phyloP scores from a whole-genome alignment of 2,329 filamentous ascomycete genomes.

The Sordariomycetes sp. region DNA sequence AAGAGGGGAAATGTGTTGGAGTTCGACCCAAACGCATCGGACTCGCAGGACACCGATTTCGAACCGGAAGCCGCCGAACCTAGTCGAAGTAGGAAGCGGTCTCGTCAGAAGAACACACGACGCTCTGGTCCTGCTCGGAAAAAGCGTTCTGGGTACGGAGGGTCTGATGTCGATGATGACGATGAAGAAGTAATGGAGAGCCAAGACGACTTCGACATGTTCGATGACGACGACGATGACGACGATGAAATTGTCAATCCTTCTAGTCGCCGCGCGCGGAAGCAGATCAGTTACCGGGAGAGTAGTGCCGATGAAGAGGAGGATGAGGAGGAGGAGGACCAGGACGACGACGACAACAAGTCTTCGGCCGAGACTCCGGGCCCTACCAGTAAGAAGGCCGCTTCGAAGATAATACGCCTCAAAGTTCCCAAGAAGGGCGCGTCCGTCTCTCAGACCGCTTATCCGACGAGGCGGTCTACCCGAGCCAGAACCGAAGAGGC shows the following conservation, averaged over 20 bases:
- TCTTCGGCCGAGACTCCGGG: conserved; percentile 10
- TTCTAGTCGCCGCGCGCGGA: conserved; percentile 31
- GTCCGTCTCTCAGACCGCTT: conserved; percentile 6
- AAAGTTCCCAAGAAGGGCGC: conserved; percentile 20
- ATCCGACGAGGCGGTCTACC: conserved; percentile 29
- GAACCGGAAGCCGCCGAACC: conserved; percentile 33
- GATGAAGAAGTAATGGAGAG: conserved; percentile 29
- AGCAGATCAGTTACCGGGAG: conserved; percentile 32
- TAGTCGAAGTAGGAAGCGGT: conserved; percentile 23
- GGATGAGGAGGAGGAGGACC: conserved; percentile 21
- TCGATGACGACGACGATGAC: conserved; percentile 22
- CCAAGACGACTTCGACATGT: conserved; percentile 35
- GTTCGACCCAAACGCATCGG: conserved; percentile 55
- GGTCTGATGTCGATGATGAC: conserved; percentile 50
- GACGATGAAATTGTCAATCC: conserved; percentile 28
- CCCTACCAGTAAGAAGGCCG: conserved; percentile 13
- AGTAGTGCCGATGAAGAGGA: conserved; percentile 26
- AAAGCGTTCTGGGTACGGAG: conserved; percentile 32
- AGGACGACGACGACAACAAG: conserved; percentile 10
- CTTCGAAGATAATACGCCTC: conserved; percentile 26
- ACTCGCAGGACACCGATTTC: conserved; percentile 54
- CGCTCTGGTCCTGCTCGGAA: conserved; percentile 22
- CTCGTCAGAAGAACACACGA: conserved; percentile 18
- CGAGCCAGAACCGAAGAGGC: conserved; percentile 40
- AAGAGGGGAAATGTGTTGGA: conserved; percentile 40